phyloP scores from a whole-genome alignment of 2,329 filamentous ascomycete species.

The Fusarium floridanum region DNA sequence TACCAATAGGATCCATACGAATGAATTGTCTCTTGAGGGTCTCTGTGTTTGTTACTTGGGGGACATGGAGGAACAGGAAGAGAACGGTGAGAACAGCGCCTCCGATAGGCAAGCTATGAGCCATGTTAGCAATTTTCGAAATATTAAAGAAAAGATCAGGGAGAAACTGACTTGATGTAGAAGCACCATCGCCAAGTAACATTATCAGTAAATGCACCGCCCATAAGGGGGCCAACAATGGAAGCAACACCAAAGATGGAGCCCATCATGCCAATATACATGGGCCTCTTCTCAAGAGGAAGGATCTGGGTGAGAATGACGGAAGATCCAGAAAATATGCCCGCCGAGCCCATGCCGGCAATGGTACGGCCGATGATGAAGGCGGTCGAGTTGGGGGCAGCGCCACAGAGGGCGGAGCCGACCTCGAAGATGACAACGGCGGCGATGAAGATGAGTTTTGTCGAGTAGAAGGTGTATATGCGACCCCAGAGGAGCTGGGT shows the following conservation, averaged over 20 bases:
- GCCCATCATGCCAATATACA: constrained; percentile 48
- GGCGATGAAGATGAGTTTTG: constrained; percentile 44
- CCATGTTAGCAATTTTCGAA: background rate
- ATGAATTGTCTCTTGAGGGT: constrained; percentile 53
- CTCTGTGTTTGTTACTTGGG: constrained; percentile 47
- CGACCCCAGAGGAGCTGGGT: constrained; percentile 46
- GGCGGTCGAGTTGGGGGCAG: constrained; percentile 46
- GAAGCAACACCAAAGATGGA: constrained; percentile 59
- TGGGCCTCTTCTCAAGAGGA: constrained; percentile 24
- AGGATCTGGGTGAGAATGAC: constrained; percentile 27
- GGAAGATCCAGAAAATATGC: constrained; percentile 52
- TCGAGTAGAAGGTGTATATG: constrained; percentile 47
- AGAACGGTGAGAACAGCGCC: constrained; percentile 59
- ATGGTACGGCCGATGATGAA: constrained; percentile 56
- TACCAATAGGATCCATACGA: constrained; percentile 61
- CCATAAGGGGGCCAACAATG: constrained; percentile 34
- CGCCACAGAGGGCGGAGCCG: constrained; percentile 43
- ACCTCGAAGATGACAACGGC: constrained; percentile 43
- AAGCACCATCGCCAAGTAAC: constrained; percentile 38
- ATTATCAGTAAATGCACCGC: constrained; percentile 24
- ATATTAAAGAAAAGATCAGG: background rate
- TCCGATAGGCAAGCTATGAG: constrained; percentile 54
- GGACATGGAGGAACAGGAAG: constrained; percentile 57
- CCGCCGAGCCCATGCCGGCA: constrained; percentile 52
- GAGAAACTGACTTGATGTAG: constrained; percentile 23